A percentile compares a stretch with the other conserved stretches of the same genome.
Conservation (phyloP, 2,329 filamentous ascomycete genomes). For the Penicillium sp. region DNA sequence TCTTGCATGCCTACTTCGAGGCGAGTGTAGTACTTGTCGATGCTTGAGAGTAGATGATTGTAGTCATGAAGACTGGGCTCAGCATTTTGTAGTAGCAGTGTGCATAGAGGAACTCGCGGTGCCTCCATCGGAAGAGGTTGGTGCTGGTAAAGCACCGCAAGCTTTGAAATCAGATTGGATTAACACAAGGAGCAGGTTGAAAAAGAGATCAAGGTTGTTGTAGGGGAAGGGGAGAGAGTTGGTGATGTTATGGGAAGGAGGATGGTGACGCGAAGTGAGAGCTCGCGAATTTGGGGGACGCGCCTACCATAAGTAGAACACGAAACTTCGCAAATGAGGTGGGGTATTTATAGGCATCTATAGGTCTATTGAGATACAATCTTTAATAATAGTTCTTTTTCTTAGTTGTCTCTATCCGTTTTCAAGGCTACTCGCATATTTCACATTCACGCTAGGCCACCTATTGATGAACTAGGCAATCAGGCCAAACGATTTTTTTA, state of each 20-base stretch:
- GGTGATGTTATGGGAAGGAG: not conserved
- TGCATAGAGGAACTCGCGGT: slow-evolving; percentile 1
- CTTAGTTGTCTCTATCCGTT: no score
- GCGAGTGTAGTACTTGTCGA: slow-evolving; percentile 8
- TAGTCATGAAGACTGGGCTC: slow-evolving; percentile 9
- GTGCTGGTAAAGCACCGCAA: not conserved
- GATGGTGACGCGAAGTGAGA: no score
- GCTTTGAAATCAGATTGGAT: not conserved
- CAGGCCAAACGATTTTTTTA: no score
- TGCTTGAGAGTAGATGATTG: slow-evolving; percentile 4
- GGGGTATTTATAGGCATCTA: no score
- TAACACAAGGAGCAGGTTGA: not conserved
- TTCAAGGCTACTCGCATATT: no score
- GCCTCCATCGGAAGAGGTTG: slow-evolving; percentile 1
- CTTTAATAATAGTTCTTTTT: no score
- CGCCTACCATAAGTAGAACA: not conserved
- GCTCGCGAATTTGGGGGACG: no score
- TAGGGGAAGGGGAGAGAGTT: not conserved
- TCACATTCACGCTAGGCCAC: no score
- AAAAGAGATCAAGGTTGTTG: not conserved
- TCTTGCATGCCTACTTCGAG: slow-evolving; percentile 5
- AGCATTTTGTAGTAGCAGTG: slow-evolving; percentile 1
- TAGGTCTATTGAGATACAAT: no score
- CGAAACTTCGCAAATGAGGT: no score
- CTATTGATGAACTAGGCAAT: no score